phyloP scores from a whole-genome alignment of 2,329 filamentous ascomycete genomes.

The Pseudogymnoascus sp. region DNA sequence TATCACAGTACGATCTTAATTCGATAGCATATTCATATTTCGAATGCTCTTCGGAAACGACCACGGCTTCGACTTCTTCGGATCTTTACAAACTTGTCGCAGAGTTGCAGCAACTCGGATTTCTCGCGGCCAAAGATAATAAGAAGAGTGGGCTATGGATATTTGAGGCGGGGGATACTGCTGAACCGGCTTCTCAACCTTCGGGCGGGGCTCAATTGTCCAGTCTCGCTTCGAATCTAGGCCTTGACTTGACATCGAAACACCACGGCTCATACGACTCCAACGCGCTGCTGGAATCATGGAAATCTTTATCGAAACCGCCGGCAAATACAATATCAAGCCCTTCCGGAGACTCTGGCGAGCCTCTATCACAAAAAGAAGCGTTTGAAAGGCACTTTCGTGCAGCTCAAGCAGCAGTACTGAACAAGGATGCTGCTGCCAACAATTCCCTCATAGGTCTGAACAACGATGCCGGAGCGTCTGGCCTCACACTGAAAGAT shows the following conservation, averaged over 20 bases:
- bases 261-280: conserved; percentile 10
- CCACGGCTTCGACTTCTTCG: conserved; percentile 12
- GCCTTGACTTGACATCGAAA: not conserved
- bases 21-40: conserved; percentile 29
- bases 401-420: not conserved
- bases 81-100: conserved; percentile 23
- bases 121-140: conserved; percentile 1
- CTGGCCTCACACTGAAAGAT: conserved; percentile 20
- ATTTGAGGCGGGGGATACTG: not conserved
- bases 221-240: not conserved
- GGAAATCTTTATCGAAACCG: conserved; percentile 5
- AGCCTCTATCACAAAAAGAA: conserved; percentile 5
- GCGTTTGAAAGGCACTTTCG: not conserved
- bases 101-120: conserved; percentile 19
- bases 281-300: conserved; percentile 16
- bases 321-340: not conserved
- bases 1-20: conserved; percentile 25
- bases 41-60: conserved; percentile 17
- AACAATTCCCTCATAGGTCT: not conserved
- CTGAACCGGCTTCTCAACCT: not conserved
- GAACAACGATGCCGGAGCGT: conserved; percentile 14
- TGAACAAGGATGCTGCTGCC: not conserved
- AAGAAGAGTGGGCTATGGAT: conserved; percentile 9
- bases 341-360: not conserved
- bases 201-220: not conserved